Percentiles rank a stretch among this genome's conserved stretches.
These are phyloP conservation scores for Pichia phayaonensis DNA, from an alignment of 805 yeast genomes.

Conservation along the genomic window DNA sequence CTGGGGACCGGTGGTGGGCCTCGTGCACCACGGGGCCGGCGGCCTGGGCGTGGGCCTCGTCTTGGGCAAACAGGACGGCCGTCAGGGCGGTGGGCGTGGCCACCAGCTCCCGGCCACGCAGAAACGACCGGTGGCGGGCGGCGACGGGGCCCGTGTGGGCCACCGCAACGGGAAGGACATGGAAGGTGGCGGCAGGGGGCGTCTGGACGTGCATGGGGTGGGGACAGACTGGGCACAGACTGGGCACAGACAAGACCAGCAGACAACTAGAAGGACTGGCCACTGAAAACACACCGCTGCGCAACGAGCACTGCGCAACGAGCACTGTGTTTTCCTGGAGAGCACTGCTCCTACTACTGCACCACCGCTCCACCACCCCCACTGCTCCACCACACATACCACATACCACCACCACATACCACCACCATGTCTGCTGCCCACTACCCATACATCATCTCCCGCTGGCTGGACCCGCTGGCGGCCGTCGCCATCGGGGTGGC, in stretches of 20 bases:
- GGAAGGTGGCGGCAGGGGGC: neutral
- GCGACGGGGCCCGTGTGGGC: neutral
- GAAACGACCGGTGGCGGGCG: neutral
- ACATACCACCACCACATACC: neutral
- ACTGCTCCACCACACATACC: no score
- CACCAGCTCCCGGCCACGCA: constrained; percentile 12
- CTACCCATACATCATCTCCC: constrained; percentile 39
- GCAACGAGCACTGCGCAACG: no score
- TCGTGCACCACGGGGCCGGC: neutral
- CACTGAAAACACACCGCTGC: no score
- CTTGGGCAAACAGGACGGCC: constrained; percentile 1
- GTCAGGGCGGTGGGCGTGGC: constrained; percentile 1
- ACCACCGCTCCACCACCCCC: no score
- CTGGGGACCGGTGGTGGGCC: neutral
- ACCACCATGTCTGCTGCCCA: constrained; percentile 6
- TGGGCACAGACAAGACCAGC: no score
- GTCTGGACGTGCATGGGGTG: neutral
- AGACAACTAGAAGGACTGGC: no score
- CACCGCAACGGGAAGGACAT: neutral
- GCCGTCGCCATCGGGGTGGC: constrained; percentile 55
- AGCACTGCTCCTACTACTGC: no score
- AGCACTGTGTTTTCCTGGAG: no score
- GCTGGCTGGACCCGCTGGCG: constrained; percentile 56
- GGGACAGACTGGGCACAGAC: neutral
- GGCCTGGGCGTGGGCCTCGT: neutral